Conservation (phyloP, 2,329 filamentous ascomycete species). For the Aureobasidium sp. region DNA sequence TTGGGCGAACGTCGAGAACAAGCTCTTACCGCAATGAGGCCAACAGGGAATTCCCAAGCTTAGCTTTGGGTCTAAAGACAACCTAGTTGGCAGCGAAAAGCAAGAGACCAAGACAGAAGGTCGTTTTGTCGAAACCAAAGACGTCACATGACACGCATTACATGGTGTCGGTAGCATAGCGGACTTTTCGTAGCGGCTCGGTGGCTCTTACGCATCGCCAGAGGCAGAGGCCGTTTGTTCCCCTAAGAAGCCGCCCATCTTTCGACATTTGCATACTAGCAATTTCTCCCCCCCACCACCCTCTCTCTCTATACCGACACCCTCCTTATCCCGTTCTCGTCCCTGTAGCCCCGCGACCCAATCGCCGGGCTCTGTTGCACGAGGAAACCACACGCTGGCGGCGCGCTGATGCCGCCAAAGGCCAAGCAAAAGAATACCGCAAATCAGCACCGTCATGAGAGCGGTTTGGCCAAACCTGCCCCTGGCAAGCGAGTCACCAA, state of each 20-base stretch:
- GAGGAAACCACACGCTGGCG: constrained; percentile 17
- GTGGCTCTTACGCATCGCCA: constrained; percentile 10
- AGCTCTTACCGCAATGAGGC: not conserved
- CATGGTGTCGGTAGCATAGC: constrained; percentile 5
- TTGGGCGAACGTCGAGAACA: not conserved
- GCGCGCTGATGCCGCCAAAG: constrained; percentile 41
- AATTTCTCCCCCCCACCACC: constrained; percentile 10
- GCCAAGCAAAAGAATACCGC: constrained; percentile 35
- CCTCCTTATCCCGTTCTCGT: not conserved
- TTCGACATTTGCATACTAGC: constrained; percentile 4
- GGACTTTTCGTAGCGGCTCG: constrained; percentile 9
- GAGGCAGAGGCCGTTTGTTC: constrained; percentile 1
- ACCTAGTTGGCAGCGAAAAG: not conserved
- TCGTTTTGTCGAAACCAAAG: not conserved
- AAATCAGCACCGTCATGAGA: constrained; percentile 63
- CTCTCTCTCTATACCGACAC: not conserved
- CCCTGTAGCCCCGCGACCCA: constrained; percentile 5
- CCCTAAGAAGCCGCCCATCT: constrained; percentile 9
- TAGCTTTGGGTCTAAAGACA: not conserved
- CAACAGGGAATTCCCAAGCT: not conserved
- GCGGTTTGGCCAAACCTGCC: constrained; percentile 62
- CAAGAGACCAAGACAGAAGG: not conserved
- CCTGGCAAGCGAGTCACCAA: constrained; percentile 58
- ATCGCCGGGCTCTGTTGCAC: constrained; percentile 12
- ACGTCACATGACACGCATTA: not conserved